Conservation (phyloP, 495 filamentous ascomycete species). For the Aspergillus homomorphus region DNA sequence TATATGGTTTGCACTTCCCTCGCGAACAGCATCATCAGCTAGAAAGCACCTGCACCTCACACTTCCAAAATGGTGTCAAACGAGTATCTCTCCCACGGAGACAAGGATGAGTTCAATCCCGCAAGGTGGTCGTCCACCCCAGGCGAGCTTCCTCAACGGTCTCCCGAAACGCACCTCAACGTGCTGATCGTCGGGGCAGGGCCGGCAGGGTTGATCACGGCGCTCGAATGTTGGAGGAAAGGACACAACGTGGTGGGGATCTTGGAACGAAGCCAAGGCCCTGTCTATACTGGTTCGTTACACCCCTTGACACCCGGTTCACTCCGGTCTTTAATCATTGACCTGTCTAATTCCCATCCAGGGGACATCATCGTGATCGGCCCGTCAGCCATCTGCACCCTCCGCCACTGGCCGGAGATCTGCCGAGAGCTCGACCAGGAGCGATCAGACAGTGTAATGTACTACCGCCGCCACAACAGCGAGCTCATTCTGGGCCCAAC, state of each 20-base stretch:
- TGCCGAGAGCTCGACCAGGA: too few relatives aligned
- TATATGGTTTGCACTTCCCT: too few relatives aligned
- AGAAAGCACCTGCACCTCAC: too few relatives aligned
- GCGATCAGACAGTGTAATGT: too few relatives aligned
- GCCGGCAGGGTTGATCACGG: conserved; percentile 56
- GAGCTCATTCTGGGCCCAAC: not conserved
- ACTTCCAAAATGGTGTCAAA: too few relatives aligned
- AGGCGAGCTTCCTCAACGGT: too few relatives aligned
- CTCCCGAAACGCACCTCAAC: too few relatives aligned
- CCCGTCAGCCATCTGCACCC: not conserved
- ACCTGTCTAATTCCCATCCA: not conserved
- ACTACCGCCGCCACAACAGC: too few relatives aligned
- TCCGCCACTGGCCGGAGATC: not conserved
- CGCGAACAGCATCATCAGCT: too few relatives aligned
- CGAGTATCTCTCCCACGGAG: too few relatives aligned
- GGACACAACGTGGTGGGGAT: conserved; percentile 54
- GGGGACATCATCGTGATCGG: not conserved
- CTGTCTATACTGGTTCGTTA: conserved; percentile 34
- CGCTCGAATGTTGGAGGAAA: conserved; percentile 59
- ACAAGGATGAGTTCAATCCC: too few relatives aligned
- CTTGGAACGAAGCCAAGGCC: conserved; percentile 14
- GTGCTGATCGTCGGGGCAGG: conserved; percentile 62
- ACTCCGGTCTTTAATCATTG: not conserved
- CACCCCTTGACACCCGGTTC: conserved; percentile 19
- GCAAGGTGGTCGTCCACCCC: too few relatives aligned